phyloP scores from a whole-genome alignment of 2,329 filamentous ascomycete species.

The Mycocentrospora acerina region DNA sequence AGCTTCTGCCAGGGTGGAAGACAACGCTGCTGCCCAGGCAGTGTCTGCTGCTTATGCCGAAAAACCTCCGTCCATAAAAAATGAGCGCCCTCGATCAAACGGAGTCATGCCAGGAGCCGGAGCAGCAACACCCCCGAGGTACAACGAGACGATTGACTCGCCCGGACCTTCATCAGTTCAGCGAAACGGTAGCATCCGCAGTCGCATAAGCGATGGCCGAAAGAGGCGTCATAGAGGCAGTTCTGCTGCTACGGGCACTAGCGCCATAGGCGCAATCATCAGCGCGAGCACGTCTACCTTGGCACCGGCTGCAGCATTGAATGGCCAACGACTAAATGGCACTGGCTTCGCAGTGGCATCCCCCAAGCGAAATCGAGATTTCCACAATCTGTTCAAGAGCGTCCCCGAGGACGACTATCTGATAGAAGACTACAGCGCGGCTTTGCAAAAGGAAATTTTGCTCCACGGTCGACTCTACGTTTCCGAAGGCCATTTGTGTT shows the following conservation, averaged over 20 bases:
- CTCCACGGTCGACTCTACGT: slow-evolving; percentile 93
- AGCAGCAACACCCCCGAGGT: slow-evolving; percentile 57
- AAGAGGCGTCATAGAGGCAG: slow-evolving; percentile 78
- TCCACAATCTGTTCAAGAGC: slow-evolving; percentile 90
- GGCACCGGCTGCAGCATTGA: slow-evolving; percentile 62
- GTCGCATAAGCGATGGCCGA: slow-evolving; percentile 53
- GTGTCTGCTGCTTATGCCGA: slow-evolving; percentile 62
- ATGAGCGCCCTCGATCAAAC: slow-evolving; percentile 44
- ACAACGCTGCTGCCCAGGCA: slow-evolving; percentile 60
- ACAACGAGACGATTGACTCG: slow-evolving; percentile 67
- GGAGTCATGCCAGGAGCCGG: slow-evolving; percentile 38
- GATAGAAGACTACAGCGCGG: slow-evolving; percentile 98
- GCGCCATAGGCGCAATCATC: slow-evolving; percentile 71
- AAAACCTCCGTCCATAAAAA: slow-evolving; percentile 35
- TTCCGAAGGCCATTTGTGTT: slow-evolving; percentile 95
- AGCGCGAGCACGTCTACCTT: slow-evolving; percentile 69
- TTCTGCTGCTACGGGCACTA: slow-evolving; percentile 62
- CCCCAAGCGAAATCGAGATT: slow-evolving; percentile 94
- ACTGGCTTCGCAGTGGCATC: slow-evolving; percentile 96
- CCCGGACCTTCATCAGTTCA: slow-evolving; percentile 53
- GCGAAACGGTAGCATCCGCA: slow-evolving; percentile 53
- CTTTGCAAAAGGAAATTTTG: slow-evolving; percentile 91
- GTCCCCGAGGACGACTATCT: slow-evolving; percentile 97
- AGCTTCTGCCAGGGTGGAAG: slow-evolving; percentile 58
- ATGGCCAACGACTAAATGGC: slow-evolving; percentile 78